Conservation (phyloP, 2,329 filamentous ascomycete species). For the Colletotrichum caudatum region DNA sequence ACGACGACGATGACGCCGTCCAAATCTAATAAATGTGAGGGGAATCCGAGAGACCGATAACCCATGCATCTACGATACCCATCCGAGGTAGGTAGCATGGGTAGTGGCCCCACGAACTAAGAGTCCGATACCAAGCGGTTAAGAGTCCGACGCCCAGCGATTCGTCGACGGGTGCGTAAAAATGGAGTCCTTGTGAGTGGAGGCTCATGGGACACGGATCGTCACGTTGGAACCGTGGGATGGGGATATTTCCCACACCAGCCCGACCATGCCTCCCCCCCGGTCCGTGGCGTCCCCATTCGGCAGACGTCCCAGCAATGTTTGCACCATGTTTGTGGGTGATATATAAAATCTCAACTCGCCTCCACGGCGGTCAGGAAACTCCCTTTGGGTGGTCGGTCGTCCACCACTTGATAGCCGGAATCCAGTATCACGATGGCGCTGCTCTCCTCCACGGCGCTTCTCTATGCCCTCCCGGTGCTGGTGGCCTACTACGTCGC, state of each 20-base stretch:
- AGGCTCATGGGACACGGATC: not conserved
- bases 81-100: not conserved
- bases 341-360: slow-evolving; percentile 12
- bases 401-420: too few relatives aligned
- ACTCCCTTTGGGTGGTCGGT: not conserved
- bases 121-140: not conserved
- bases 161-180: slow-evolving; percentile 1
- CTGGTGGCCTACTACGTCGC: slow-evolving; percentile 13
- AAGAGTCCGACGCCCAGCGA: not conserved
- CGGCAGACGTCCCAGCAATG: not conserved
- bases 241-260: not conserved
- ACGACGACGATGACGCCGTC: too few relatives aligned
- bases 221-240: not conserved
- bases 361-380: not conserved
- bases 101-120: not conserved
- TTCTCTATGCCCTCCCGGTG: slow-evolving; percentile 13
- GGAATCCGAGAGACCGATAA: not conserved
- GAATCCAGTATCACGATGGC: slow-evolving; percentile 9
- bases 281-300: not conserved
- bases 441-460: slow-evolving; percentile 11
- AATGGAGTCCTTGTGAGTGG: slow-evolving; percentile 3
- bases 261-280: not conserved
- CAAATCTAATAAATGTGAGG: not conserved
- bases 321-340: not conserved
- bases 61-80: not conserved